Evolutionary conservation across 306 rosid species (phyloP), one percentile per base, ranked within the genome.

Genomic region (Cucurbita pepo): DNA sequence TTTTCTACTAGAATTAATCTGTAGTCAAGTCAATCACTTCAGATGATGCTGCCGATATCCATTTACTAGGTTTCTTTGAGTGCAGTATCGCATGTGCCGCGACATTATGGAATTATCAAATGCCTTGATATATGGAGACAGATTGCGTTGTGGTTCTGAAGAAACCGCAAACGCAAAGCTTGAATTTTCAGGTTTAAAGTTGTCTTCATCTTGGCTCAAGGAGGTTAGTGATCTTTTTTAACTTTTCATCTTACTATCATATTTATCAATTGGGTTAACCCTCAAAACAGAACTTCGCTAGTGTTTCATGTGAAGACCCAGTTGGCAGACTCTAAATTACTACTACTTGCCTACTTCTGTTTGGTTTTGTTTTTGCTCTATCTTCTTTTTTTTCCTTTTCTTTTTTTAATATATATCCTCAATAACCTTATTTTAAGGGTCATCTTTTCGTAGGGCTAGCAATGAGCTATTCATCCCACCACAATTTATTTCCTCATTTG

Each of bases 11-110:
- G 19, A 59, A 15, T 41, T 14, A 34, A 58, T 11, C 6, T 78
- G 15, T 22, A 30, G 8, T 34, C 10, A 40, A 50, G 57, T 13
- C 16, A 21, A n/a, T 82, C 76, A 45, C 53, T 73, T 82, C 72
- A 65, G 38, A 53, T 57, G 21, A 54, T 70, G 56, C 72, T 58
- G 75, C 59, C 77, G 25, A 50, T 37, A 60, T 66, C 71, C 73
- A 69, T 72, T 79, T 44, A 86, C 79, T 43, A 57, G 65, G 71
- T 69, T 51, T 64, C 66, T 83, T 74, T 82, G 70, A 69, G 64
- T 82, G 61, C 83, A 94, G 98, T 94, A 94, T 63, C 97, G 97
- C 25, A 94, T 94, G 98, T 87, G 97, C 74, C 94, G 80, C 79
- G 91, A 81, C 56, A 89, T 94, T 67, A 94, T 94, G 98, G 90